Conservation (phyloP, 2,329 filamentous ascomycete genomes). For the Aspergillus puulaauensis region DNA sequence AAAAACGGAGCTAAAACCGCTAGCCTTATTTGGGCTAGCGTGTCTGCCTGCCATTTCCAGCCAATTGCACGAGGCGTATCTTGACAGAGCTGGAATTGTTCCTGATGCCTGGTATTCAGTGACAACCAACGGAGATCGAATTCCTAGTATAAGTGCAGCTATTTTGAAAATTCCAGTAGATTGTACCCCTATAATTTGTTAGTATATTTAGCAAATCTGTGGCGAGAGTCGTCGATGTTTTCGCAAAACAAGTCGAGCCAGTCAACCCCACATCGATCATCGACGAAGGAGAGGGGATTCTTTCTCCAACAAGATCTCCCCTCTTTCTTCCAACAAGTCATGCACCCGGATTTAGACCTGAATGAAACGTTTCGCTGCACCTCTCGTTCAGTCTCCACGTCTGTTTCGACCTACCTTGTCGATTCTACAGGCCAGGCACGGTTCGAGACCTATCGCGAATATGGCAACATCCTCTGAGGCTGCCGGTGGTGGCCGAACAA, state of each 20-base stretch:
- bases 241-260: not conserved
- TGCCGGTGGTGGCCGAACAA: conserved; percentile 22
- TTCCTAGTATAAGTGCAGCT: not conserved
- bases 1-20: not conserved
- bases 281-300: not conserved
- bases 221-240: not conserved
- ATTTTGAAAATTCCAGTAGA: not conserved
- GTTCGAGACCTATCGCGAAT: conserved; percentile 21
- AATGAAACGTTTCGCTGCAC: conserved; percentile 15
- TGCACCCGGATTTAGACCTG: not conserved
- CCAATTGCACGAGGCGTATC: not conserved
- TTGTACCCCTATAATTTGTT: not conserved
- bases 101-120: not conserved
- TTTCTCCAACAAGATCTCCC: not conserved
- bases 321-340: not conserved
- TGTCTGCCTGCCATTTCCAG: not conserved
- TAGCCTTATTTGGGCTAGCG: not conserved
- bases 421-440: conserved; percentile 5
- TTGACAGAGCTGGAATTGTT: not conserved
- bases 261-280: conserved; percentile 1
- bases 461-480: conserved; percentile 18
- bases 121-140: not conserved
- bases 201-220: too few species aligned
- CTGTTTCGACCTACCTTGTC: conserved; percentile 3
- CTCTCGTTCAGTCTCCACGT: conserved; percentile 12